phyloP scores from a whole-genome alignment of 805 yeast species.

The Saturnispora hagleri region DNA sequence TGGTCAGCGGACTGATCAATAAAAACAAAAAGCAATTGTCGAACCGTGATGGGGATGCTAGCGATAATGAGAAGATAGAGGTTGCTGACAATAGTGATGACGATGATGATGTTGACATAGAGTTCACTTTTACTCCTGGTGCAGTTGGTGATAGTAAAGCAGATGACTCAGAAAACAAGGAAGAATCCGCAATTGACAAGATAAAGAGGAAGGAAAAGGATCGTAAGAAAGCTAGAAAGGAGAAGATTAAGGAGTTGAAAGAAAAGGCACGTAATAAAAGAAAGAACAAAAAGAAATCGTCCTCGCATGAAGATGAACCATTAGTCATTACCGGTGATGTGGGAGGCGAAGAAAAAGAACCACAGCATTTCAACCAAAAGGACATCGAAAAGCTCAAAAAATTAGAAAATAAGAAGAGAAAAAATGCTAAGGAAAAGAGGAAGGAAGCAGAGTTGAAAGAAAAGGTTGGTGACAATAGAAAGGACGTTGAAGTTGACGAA shows the following conservation, averaged over 20 bases:
- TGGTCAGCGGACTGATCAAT: slow-evolving; percentile 2
- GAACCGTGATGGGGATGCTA: neutral
- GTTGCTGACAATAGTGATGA: slow-evolving; percentile 26
- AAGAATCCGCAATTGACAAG: slow-evolving; percentile 58
- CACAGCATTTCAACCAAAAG: slow-evolving; percentile 67
- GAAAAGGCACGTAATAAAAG: slow-evolving; percentile 40
- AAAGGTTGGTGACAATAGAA: slow-evolving; percentile 27
- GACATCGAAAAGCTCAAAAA: slow-evolving; percentile 63
- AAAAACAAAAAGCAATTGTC: neutral
- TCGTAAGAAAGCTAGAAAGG: slow-evolving; percentile 78
- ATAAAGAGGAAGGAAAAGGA: slow-evolving; percentile 86
- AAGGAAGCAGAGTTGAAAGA: slow-evolving; percentile 44
- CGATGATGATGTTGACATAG: slow-evolving; percentile 79
- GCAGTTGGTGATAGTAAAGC: slow-evolving; percentile 37
- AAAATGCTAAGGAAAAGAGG: slow-evolving; percentile 36
- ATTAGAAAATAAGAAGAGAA: slow-evolving; percentile 44
- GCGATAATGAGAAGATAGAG: slow-evolving; percentile 9
- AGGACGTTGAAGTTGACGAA: slow-evolving; percentile 52
- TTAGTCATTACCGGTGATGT: slow-evolving; percentile 57
- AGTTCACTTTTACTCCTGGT: slow-evolving; percentile 91
- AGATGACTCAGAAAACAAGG: slow-evolving; percentile 30
- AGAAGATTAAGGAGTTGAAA: slow-evolving; percentile 56
- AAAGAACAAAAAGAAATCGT: slow-evolving; percentile 22
- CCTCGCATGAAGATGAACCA: slow-evolving; percentile 39
- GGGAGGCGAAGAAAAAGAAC: slow-evolving; percentile 49